Conservation (phyloP, 2,329 filamentous ascomycete genomes). For the Pochonia chlamydosporia region DNA sequence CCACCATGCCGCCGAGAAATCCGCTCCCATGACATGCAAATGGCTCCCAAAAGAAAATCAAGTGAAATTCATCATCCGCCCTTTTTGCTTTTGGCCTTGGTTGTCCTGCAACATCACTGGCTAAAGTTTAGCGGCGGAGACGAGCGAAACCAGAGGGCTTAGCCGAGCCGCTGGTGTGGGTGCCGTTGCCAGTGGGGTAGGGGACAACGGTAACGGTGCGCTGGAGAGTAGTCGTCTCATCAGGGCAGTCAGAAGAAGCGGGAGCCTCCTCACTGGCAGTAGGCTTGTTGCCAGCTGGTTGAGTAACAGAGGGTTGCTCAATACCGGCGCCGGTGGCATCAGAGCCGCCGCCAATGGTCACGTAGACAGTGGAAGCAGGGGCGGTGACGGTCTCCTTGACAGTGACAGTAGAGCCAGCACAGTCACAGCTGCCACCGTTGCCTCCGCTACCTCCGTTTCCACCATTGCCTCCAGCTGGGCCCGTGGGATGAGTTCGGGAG, state of each 20-base stretch:
- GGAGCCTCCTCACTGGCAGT: background rate
- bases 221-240: conserved; percentile 18
- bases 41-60: background rate
- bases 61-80: background rate
- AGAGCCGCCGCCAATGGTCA: conserved; percentile 23
- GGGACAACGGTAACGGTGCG: conserved; percentile 33
- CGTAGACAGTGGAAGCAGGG: conserved; percentile 29
- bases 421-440: conserved; percentile 9
- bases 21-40: background rate
- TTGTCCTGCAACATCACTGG: conserved; percentile 5
- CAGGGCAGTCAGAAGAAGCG: conserved; percentile 11
- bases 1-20: background rate
- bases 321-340: conserved; percentile 15
- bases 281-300: conserved; percentile 14
- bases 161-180: conserved; percentile 24
- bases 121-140: conserved; percentile 22
- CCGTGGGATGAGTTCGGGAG: conserved; percentile 13
- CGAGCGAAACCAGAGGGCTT: conserved; percentile 29
- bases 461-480: conserved; percentile 15
- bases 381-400: conserved; percentile 24
- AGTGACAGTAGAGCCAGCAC: conserved; percentile 17
- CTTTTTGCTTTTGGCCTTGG: background rate
- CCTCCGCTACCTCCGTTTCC: conserved; percentile 11
- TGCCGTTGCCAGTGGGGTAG: conserved; percentile 35
- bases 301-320: background rate